Evolutionary conservation across 805 yeast species (phyloP).

Genomic region (Suhomyces sp.): DNA sequence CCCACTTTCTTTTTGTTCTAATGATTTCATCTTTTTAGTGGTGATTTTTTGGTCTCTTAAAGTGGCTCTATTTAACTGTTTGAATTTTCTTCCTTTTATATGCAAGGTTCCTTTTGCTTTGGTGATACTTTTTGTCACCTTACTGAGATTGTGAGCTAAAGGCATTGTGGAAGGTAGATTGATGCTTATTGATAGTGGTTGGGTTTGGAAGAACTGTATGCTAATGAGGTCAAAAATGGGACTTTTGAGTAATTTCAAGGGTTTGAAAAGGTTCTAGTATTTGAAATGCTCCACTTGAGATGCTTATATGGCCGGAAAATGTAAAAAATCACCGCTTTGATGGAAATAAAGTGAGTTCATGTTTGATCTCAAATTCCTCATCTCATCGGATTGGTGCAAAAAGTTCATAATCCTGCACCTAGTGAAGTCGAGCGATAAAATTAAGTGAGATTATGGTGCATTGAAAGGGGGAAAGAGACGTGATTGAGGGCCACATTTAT

Average conservation of each 20-base stretch:
- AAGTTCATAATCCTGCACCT: constrained; percentile 1
- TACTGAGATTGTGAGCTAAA: constrained; percentile 61
- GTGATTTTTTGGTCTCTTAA: constrained; percentile 73
- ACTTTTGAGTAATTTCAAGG: too few species aligned
- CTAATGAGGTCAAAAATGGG: too few species aligned
- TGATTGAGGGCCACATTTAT: too few species aligned
- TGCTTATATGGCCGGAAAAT: too few species aligned
- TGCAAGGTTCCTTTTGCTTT: constrained; percentile 63
- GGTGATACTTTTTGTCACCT: constrained; percentile 60
- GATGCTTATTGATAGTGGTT: background rate
- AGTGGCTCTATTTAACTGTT: constrained; percentile 82
- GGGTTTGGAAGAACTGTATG: too few species aligned
- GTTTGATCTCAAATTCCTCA: constrained; percentile 1
- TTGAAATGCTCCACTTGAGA: too few species aligned
- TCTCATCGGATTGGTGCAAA: constrained; percentile 2
- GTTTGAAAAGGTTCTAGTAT: too few species aligned
- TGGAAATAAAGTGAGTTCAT: too few species aligned
- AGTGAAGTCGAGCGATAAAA: too few species aligned
- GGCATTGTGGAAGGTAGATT: constrained; percentile 55
- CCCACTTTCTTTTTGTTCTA: constrained; percentile 60
- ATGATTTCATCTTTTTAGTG: constrained; percentile 54
- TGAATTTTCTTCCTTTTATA: constrained; percentile 86
- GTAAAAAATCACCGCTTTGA: too few species aligned
- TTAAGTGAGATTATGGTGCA: too few species aligned
- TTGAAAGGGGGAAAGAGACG: too few species aligned